Conservation (phyloP, 2,329 filamentous ascomycete genomes). For the Fusarium proliferatum region DNA sequence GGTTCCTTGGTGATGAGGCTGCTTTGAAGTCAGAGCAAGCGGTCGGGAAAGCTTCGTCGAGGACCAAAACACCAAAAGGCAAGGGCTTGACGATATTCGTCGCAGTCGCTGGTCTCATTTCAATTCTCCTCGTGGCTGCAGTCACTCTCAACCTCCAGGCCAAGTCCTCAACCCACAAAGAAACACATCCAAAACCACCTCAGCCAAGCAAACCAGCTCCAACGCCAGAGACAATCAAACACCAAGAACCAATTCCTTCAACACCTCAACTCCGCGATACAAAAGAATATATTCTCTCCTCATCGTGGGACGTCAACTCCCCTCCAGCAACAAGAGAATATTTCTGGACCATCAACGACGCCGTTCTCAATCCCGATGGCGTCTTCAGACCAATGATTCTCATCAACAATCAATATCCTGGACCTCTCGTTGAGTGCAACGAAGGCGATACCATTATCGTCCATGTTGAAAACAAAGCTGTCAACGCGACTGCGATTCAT, state of each 20-base stretch:
- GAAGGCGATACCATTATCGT: slow-evolving; percentile 78
- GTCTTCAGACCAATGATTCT: slow-evolving; percentile 69
- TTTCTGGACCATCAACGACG: slow-evolving; percentile 69
- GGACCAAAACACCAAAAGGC: not conserved
- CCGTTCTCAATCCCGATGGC: slow-evolving; percentile 70
- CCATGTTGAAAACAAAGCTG: slow-evolving; percentile 74
- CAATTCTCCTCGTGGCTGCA: slow-evolving; percentile 37
- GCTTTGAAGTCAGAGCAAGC: not conserved
- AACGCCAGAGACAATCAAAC: slow-evolving; percentile 19
- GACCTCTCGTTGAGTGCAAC: slow-evolving; percentile 78
- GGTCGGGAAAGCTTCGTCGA: accelerated
- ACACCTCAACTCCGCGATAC: slow-evolving; percentile 46
- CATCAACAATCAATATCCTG: slow-evolving; percentile 80
- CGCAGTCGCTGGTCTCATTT: slow-evolving; percentile 25
- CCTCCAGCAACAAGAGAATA: slow-evolving; percentile 65
- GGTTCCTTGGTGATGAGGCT: not conserved
- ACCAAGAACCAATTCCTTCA: slow-evolving; percentile 41
- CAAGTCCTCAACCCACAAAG: not conserved
- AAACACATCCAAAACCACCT: slow-evolving; percentile 1
- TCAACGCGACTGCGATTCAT: slow-evolving; percentile 75
- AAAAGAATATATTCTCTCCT: slow-evolving; percentile 67
- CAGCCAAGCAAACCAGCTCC: not conserved
- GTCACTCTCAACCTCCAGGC: slow-evolving; percentile 32
- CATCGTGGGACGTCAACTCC: slow-evolving; percentile 65
- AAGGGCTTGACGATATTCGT: not conserved